phyloP scores from a whole-genome alignment of 805 yeast species.

The Metschnikowia colocasiae region DNA sequence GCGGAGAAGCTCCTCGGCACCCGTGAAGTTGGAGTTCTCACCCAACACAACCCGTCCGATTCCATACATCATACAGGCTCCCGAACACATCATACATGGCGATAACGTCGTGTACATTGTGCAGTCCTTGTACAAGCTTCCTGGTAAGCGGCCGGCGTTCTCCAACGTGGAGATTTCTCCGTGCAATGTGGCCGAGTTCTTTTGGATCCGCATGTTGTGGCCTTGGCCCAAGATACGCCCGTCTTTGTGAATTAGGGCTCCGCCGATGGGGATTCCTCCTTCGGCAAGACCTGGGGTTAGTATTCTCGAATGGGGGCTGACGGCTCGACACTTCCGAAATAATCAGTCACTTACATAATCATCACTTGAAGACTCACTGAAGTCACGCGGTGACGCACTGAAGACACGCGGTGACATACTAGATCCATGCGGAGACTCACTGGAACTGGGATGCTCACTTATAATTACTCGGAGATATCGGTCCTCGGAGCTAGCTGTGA shows the following conservation, averaged over 20 bases:
- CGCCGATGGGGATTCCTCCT: constrained; percentile 93
- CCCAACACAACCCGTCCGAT: constrained; percentile 84
- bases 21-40: constrained; percentile 77
- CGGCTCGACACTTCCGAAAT: no score
- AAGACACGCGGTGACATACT: no score
- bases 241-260: constrained; percentile 65
- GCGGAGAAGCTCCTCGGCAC: constrained; percentile 74
- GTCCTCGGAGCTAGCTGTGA: no score
- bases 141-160: constrained; percentile 85
- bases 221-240: constrained; percentile 85
- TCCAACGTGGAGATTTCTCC: constrained; percentile 91
- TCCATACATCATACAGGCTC: constrained; percentile 87
- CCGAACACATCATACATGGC: constrained; percentile 95
- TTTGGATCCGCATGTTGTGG: constrained; percentile 87
- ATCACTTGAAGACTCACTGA: no score
- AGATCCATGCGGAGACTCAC: no score
- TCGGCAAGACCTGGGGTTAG: constrained; percentile 54
- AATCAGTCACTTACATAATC: no score
- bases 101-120: constrained; percentile 91
- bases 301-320: no score
- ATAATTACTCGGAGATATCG: no score
- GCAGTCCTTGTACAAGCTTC: constrained; percentile 71
- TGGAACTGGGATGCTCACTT: no score
- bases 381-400: no score
- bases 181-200: constrained; percentile 77